Percentiles rank a stretch among this genome's conserved stretches.
phyloP scores from a whole-genome alignment of 202 grass and related monocot genomes.

The Musa balbisiana region DNA sequence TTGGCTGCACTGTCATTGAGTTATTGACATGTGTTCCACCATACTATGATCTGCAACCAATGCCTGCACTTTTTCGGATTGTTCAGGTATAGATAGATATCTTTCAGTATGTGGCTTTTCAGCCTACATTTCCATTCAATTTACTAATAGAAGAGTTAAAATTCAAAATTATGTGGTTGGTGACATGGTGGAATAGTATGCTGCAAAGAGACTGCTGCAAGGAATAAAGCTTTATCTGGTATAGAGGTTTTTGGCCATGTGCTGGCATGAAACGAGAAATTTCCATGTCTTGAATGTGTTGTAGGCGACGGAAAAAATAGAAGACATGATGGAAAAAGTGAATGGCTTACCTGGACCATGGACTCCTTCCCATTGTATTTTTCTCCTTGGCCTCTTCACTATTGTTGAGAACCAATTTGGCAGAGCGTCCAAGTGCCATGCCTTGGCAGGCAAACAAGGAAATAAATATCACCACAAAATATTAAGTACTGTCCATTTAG shows the following conservation, averaged over 20 bases:
- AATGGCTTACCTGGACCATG: no score
- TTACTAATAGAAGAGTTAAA: background rate
- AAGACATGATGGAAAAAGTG: no score
- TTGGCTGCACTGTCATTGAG: slow-evolving; percentile 97
- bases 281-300: background rate
- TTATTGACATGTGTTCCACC: slow-evolving; percentile 86
- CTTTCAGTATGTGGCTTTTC: background rate
- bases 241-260: background rate
- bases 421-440: no score
- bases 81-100: slow-evolving; percentile 53
- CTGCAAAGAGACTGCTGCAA: background rate
- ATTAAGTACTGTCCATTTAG: no score
- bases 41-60: slow-evolving; percentile 96
- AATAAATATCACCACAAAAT: no score
- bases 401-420: no score
- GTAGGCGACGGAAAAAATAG: background rate
- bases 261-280: background rate
- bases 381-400: no score
- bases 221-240: background rate
- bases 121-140: background rate
- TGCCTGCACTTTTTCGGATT: slow-evolving; percentile 98
- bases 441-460: no score
- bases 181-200: background rate
- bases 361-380: no score
- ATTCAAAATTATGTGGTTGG: no score